Conservation (phyloP, 768 basidiomycete genomes). For the Mycena capillaripes region DNA sequence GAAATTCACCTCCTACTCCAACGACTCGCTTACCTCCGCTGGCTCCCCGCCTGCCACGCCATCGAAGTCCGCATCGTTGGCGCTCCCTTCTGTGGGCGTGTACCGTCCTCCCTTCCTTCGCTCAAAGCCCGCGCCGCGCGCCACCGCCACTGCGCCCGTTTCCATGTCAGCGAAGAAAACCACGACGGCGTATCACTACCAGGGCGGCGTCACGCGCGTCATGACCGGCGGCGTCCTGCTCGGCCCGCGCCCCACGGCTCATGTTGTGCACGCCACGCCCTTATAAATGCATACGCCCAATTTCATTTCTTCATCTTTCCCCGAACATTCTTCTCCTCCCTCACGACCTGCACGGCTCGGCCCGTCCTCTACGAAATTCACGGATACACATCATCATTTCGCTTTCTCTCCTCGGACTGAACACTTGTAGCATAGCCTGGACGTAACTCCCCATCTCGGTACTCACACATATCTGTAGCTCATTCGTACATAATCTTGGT, state of each 20-base stretch:
- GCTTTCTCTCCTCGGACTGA: not conserved
- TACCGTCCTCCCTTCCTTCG: not conserved
- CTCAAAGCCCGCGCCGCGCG: not conserved
- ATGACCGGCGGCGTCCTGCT: constrained; percentile 42
- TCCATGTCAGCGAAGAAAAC: not conserved
- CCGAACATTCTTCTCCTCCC: not conserved
- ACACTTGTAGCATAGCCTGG: constrained; percentile 19
- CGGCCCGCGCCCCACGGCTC: constrained; percentile 30
- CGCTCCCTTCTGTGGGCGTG: not conserved
- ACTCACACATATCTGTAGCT: no score
- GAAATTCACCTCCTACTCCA: constrained; percentile 15
- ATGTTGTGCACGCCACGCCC: not conserved
- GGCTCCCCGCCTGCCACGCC: constrained; percentile 25
- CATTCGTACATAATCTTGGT: no score
- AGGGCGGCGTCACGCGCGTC: constrained; percentile 36
- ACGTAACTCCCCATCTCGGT: no score
- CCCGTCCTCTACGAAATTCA: not conserved
- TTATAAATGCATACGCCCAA: not conserved
- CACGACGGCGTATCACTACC: constrained; percentile 22
- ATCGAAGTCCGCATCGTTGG: not conserved
- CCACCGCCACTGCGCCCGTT: not conserved
- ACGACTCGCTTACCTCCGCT: constrained; percentile 26
- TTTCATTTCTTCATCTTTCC: no score
- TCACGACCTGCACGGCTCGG: not conserved
- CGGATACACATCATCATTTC: not conserved